Evolutionary conservation across 768 basidiomycete genomes (phyloP), one percentile per base, ranked within the genome.

Genomic region (Leccinum fibrillosum): DNA sequence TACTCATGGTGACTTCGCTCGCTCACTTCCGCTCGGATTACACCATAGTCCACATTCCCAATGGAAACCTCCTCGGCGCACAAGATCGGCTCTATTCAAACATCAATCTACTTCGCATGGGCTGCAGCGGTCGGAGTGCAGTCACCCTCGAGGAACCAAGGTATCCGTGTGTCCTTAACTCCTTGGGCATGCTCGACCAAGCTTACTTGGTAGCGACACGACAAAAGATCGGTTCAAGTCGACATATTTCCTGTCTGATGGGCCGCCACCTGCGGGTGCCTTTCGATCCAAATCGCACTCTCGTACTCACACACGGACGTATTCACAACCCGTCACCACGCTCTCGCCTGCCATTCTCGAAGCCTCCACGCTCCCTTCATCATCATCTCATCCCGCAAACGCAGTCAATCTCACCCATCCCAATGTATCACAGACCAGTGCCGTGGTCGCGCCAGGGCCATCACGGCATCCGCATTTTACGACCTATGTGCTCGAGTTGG

Each of bases 11-110:
- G 56, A 94, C 92, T 26, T 92, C 90, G 11, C 82, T 94, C 26
- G 89, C 90, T 47, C 87, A 90, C 76, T 94, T 94, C 69, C 89
- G 89, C 55, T 92, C 90, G 2, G 91, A 93, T 76, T 90, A 85
- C 69, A 89, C 89, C 56, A 91, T 93, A 59, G 88, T 93, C 32
- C 86, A 82, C 58, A 84, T 94, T 53, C 90, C 90, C 0, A 74
- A 78, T 48, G 92, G 73, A 12, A 78, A 86, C 70, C 89, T 86
- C 72, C 77, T 82, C 19, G 78, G 80, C 39, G 78, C 79, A 32
- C 81, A 80, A 59, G 83, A 89, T 57, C 84, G 83, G 62, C 81
- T 94, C 30, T 90, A 89, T 71, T 80, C 86, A 52, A 94, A 93
- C 66, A 90, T 93, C 64, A 88, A 89, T 70, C 78, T 94, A 21